A percentile compares a stretch with the other conserved stretches of the same genome.
phyloP scores from a whole-genome alignment of 331 rosid genomes.

The Malus hybrid region DNA sequence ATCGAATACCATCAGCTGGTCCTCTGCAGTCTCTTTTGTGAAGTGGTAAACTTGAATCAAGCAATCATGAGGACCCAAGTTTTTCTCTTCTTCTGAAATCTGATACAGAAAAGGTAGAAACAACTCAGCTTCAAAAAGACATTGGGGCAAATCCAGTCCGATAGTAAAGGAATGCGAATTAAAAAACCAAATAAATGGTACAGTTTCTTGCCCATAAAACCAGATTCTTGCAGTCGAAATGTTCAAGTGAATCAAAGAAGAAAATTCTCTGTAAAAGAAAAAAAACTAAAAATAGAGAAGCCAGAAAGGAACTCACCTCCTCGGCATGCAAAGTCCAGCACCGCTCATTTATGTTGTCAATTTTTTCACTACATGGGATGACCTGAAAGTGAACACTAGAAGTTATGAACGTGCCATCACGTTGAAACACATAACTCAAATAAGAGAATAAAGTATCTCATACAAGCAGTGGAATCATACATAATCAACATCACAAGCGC shows the following conservation, averaged over 20 bases:
- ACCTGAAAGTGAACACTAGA: slow-evolving; percentile 30
- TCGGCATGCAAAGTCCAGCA: slow-evolving; percentile 84
- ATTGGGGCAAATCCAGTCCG: neutral
- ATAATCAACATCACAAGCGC: no score
- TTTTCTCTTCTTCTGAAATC: slow-evolving; percentile 86
- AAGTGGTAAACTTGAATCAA: slow-evolving; percentile 91
- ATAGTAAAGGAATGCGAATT: no score
- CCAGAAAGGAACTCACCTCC: slow-evolving; percentile 36
- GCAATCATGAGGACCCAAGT: slow-evolving; percentile 62
- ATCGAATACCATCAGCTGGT: slow-evolving; percentile 43
- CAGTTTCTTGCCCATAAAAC: neutral
- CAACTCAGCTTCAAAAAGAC: neutral
- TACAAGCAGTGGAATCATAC: no score
- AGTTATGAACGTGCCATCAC: no score
- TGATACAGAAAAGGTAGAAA: slow-evolving; percentile 10
- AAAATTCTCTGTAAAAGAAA: neutral
- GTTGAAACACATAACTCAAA: neutral
- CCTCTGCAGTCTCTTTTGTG: slow-evolving; percentile 56
- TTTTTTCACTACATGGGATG: slow-evolving; percentile 60
- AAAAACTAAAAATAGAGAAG: neutral
- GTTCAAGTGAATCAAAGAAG: neutral
- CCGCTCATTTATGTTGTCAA: slow-evolving; percentile 82
- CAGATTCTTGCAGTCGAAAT: neutral
- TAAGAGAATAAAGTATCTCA: neutral
- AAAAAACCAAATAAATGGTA: neutral